Evolutionary conservation across 805 yeast genomes (phyloP).

Genomic region (Metschnikowia proteae): DNA sequence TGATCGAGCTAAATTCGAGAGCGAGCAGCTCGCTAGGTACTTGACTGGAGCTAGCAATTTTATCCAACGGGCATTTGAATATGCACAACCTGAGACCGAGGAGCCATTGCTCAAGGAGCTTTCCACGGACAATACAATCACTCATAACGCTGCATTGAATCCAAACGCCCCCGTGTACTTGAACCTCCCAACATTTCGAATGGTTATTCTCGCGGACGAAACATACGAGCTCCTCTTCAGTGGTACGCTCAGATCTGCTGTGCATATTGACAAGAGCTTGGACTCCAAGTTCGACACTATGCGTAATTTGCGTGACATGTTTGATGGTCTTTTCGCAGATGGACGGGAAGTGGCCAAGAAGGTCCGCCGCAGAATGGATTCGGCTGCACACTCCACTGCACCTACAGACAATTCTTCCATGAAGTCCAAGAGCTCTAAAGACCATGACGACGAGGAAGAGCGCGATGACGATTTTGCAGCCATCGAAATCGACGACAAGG

Average conservation of each 20-base stretch:
- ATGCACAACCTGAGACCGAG: constrained; percentile 67
- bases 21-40: constrained; percentile 72
- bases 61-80: constrained; percentile 83
- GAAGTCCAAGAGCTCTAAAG: constrained; percentile 14
- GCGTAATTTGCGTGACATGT: constrained; percentile 74
- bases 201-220: constrained; percentile 93
- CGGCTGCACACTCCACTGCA: constrained; percentile 42
- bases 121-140: constrained; percentile 35
- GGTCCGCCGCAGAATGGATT: constrained; percentile 84
- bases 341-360: constrained; percentile 89
- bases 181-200: constrained; percentile 83
- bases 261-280: constrained; percentile 59
- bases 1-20: constrained; percentile 58
- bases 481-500: constrained; percentile 39
- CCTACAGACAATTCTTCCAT: constrained; percentile 20
- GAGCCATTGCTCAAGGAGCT: constrained; percentile 37
- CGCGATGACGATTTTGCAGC: constrained; percentile 44
- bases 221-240: constrained; percentile 84
- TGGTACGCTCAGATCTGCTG: constrained; percentile 58
- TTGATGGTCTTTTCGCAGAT: constrained; percentile 87
- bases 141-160: constrained; percentile 77
- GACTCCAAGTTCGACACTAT: constrained; percentile 45
- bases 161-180: constrained; percentile 73
- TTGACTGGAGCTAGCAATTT: constrained; percentile 83
- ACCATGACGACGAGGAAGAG: constrained; percentile 42